phyloP scores from a whole-genome alignment of 306 rosid species.

The Crotalaria pallida region DNA sequence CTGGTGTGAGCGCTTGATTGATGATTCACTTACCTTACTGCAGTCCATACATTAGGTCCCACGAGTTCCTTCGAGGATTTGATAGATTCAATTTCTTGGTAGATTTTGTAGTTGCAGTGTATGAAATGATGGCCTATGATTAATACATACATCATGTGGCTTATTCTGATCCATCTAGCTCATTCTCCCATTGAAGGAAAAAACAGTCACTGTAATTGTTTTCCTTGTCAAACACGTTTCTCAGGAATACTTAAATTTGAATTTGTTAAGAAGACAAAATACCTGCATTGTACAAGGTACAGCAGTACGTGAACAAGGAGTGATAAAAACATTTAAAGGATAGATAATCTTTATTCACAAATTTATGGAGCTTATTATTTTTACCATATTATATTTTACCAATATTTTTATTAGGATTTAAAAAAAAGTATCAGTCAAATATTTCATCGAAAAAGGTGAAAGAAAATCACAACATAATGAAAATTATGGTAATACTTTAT shows the following conservation, averaged over 20 bases:
- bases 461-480: not conserved
- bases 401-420: not conserved
- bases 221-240: too few species aligned
- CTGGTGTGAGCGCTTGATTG: slow-evolving; percentile 1
- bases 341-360: not conserved
- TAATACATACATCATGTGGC: too few species aligned
- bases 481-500: not conserved
- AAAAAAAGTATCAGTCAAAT: not conserved
- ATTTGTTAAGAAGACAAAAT: too few species aligned
- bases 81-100: slow-evolving; percentile 13
- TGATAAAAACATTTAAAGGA: not conserved
- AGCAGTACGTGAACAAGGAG: not conserved
- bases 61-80: not conserved
- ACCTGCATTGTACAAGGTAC: slow-evolving; percentile 41
- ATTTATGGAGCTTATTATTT: not conserved
- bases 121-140: too few species aligned
- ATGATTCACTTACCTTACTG: not conserved
- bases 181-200: too few species aligned
- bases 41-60: not conserved
- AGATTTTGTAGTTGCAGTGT: not conserved
- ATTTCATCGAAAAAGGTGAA: not conserved
- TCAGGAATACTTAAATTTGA: too few species aligned
- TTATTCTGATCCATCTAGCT: too few species aligned
- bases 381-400: not conserved
- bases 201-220: too few species aligned